Percentiles rank a stretch among this genome's conserved stretches.
Conservation (phyloP, 1,284 basidiomycete species). For the Austroboletus olivaceoglutinosus region DNA sequence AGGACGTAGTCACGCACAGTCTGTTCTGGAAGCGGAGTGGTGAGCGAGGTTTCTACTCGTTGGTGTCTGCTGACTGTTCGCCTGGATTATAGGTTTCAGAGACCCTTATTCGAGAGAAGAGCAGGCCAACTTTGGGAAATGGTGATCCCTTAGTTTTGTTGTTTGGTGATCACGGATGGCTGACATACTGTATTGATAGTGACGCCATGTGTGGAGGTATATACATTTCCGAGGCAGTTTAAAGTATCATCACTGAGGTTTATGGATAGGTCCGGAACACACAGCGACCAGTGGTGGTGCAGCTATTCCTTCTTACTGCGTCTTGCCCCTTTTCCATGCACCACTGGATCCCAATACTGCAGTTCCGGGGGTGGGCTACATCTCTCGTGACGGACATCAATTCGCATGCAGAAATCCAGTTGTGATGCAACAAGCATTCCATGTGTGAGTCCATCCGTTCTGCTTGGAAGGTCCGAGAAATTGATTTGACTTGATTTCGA, state of each 20-base stretch:
- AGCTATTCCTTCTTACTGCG: constrained; percentile 55
- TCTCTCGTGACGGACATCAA: constrained; percentile 48
- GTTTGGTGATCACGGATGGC: background rate
- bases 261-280: constrained; percentile 44
- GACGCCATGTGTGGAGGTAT: constrained; percentile 50
- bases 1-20: constrained; percentile 55
- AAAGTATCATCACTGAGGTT: background rate
- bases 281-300: constrained; percentile 36
- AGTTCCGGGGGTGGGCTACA: constrained; percentile 41
- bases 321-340: constrained; percentile 52
- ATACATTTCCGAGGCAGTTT: background rate
- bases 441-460: constrained; percentile 19
- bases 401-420: constrained; percentile 57
- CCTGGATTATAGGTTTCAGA: constrained; percentile 26
- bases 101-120: constrained; percentile 62
- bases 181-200: constrained; percentile 28
- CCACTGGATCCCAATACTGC: constrained; percentile 33
- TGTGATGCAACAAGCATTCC: constrained; percentile 39
- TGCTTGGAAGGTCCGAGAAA: background rate
- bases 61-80: background rate
- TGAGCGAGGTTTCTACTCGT: constrained; percentile 15
- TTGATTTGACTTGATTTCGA: constrained; percentile 2
- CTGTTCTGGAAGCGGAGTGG: constrained; percentile 59
- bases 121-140: constrained; percentile 51
- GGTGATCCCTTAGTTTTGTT: constrained; percentile 33